Evolutionary conservation across 495 filamentous ascomycete species (phyloP).

Genomic region (Penicillium odoratum): DNA sequence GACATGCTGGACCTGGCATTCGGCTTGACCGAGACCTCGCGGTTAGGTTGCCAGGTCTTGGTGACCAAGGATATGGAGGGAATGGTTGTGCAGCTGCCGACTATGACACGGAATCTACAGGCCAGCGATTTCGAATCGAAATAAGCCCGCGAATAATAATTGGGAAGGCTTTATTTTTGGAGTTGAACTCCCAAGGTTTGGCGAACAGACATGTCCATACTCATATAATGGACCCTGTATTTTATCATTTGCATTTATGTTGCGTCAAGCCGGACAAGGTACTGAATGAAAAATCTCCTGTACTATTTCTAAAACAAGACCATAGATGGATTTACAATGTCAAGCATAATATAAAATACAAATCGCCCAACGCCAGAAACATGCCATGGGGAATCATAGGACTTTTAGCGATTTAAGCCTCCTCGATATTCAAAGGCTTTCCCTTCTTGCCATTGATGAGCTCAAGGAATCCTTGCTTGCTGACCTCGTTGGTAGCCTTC

Average conservation of each 20-base stretch:
- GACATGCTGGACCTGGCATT: slow-evolving; percentile 98
- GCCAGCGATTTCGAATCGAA: slow-evolving; percentile 78
- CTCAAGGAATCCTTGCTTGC: slow-evolving; percentile 92
- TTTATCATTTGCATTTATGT: slow-evolving; percentile 23
- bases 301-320: slow-evolving; percentile 23
- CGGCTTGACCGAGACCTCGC: slow-evolving; percentile 90
- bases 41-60: slow-evolving; percentile 90
- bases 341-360: slow-evolving; percentile 20
- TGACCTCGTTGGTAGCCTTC: slow-evolving; percentile 90
- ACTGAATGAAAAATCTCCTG: slow-evolving; percentile 33
- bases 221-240: slow-evolving; percentile 23
- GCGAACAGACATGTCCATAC: slow-evolving; percentile 13
- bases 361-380: slow-evolving; percentile 39
- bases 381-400: slow-evolving; percentile 35
- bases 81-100: slow-evolving; percentile 75
- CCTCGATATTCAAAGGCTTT: slow-evolving; percentile 48
- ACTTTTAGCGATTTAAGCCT: slow-evolving; percentile 38
- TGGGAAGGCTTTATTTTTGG: neutral
- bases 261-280: slow-evolving; percentile 17
- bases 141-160: slow-evolving; percentile 15
- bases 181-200: slow-evolving; percentile 10
- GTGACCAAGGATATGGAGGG: slow-evolving; percentile 92
- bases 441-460: slow-evolving; percentile 68
- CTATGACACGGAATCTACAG: slow-evolving; percentile 95
- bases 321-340: slow-evolving; percentile 19